Percentiles rank a stretch among this genome's conserved stretches.
Evolutionary conservation across 2,329 filamentous ascomycete genomes (phyloP).

Genomic region (Talaromyces sp.): DNA sequence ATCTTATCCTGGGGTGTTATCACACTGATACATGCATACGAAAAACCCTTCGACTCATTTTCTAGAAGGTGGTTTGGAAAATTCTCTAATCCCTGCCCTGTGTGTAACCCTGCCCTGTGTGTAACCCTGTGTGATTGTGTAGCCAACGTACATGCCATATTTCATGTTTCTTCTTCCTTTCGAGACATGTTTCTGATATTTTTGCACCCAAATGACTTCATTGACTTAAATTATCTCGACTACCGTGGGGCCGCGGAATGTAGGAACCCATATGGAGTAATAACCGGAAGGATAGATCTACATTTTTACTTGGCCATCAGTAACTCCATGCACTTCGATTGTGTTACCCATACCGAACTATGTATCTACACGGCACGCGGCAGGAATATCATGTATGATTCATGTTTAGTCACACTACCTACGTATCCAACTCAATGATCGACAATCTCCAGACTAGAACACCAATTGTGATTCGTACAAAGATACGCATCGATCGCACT

Average conservation of each 20-base stretch:
- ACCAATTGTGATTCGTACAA: not conserved
- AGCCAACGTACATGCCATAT: not conserved
- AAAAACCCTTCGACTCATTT: slow-evolving; percentile 1
- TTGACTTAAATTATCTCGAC: no score
- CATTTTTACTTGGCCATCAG: not conserved
- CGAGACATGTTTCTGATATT: not conserved
- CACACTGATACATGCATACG: slow-evolving; percentile 2
- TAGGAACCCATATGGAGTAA: not conserved
- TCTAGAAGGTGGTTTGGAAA: slow-evolving; percentile 8
- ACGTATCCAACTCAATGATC: not conserved
- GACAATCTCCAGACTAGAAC: not conserved
- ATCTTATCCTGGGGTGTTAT: not conserved
- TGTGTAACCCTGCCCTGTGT: not conserved
- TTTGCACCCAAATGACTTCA: not conserved
- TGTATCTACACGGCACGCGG: not conserved
- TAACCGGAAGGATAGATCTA: not conserved
- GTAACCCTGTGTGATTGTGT: not conserved
- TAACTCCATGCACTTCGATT: not conserved
- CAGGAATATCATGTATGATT: not conserved
- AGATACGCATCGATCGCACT: not conserved
- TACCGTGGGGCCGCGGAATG: not conserved
- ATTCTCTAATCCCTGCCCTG: slow-evolving; percentile 4
- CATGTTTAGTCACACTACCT: not conserved
- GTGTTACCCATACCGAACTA: not conserved
- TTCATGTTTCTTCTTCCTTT: not conserved